Base-by-base conservation (phyloP, 2,329 filamentous ascomycete species). In the Teratosphaeriaceae sp. region DNA sequence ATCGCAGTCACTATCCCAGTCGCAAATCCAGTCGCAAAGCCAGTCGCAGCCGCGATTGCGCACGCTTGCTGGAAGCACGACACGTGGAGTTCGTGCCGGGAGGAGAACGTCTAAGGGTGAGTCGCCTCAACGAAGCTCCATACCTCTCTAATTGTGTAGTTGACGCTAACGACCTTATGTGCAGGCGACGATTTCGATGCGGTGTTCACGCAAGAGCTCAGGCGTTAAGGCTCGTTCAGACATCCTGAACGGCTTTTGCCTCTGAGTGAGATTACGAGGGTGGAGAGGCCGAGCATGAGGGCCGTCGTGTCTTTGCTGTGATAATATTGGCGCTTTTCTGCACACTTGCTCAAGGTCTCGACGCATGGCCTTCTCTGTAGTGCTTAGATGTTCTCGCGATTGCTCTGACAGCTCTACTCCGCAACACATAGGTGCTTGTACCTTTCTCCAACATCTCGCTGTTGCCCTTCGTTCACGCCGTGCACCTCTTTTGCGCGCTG, bases 131-230 rank as follows among this genome's bases (percentile, higher is more conserved):
- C n/a, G n/a, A n/a, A n/a, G 24, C 20, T 16, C 18, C 19, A 23
- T 16, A 6, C 19, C 20, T 11, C 12, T 22, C 22, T 12, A 11
- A 18, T 8, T 34, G 31, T 11, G 31, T 11, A 34, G 31, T 8
- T 18, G 16, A 34, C 8, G 9, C 8, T 9, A 11, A 16, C 16
- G 9, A 15, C 7, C 5, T 21, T 7, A 8, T 4, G 11, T 26
- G 15, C 39, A 55, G 53, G 38, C 23, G 45, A 53, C 30, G 40
- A 53, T 44, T 50, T 52, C 35, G 48, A 39, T 29, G 50, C 43
- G 15, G 50, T 54, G 21, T 60, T 60, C 40, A 31, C 44, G 8
- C 53, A 52, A 18, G 57, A 60, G 50, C 50, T 59, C 18, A 24
- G 34, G 3, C 38, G 34, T 24, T 47, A 37, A 42, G 24, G 4